Conservation (phyloP, 768 basidiomycete species). For the Boletus rubroflammeus region DNA sequence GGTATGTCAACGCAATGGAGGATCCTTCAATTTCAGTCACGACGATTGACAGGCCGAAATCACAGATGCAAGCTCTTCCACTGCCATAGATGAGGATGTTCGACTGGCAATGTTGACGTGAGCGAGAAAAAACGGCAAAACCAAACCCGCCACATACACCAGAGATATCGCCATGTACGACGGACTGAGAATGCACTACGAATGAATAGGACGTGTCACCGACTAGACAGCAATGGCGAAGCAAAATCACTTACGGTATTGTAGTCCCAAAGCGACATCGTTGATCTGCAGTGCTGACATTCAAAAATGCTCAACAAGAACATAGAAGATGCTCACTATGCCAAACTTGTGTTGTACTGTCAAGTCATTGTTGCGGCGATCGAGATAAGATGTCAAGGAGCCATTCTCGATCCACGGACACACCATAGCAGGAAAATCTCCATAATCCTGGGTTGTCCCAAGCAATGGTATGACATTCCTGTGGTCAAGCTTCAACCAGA, state of each 20-base stretch:
- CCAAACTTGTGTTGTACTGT: conserved; percentile 8
- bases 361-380: conserved; percentile 10
- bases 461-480: conserved; percentile 30
- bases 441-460: conserved; percentile 27
- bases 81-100: conserved; percentile 45
- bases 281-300: conserved; percentile 13
- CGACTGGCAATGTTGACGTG: conserved; percentile 22
- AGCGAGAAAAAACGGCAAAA: neutral
- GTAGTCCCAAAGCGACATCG: conserved; percentile 25
- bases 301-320: neutral
- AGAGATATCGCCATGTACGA: conserved; percentile 28
- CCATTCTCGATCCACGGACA: conserved; percentile 34
- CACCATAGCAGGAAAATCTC: conserved; percentile 31
- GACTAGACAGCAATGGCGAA: neutral
- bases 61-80: conserved; percentile 41
- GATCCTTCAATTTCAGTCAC: conserved; percentile 33
- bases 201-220: neutral
- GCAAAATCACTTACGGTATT: conserved; percentile 20
- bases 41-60: conserved; percentile 46
- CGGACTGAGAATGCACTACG: conserved; percentile 18
- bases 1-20: conserved; percentile 32
- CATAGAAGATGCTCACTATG: conserved; percentile 9
- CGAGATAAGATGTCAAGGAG: conserved; percentile 23
- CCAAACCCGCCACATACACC: conserved; percentile 19
- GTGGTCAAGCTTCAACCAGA: conserved; percentile 32